Percentiles rank a stretch among this genome's conserved stretches.
Conservation (phyloP, 441 rosid species). For the Pelargonium myrrhifolium region DNA sequence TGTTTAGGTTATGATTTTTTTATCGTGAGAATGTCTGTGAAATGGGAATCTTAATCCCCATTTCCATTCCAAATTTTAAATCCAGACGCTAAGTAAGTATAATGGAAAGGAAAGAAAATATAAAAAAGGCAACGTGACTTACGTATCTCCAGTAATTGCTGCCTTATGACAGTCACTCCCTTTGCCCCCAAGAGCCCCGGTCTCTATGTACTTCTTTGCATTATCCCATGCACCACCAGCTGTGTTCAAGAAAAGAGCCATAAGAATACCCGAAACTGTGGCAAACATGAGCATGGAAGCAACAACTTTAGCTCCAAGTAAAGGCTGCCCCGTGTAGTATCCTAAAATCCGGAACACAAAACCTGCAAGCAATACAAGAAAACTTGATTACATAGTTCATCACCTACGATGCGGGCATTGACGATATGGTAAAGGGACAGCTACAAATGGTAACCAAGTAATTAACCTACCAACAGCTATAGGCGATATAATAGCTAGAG, state of each 20-base stretch:
- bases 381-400: too few species aligned
- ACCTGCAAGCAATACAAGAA: slow-evolving; percentile 37
- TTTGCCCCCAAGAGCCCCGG: slow-evolving; percentile 93
- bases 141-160: slow-evolving; percentile 95
- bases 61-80: too few species aligned
- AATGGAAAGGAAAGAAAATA: background rate
- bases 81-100: too few species aligned
- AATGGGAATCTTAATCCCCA: too few species aligned
- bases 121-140: slow-evolving; percentile 28
- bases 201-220: slow-evolving; percentile 90
- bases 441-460: background rate
- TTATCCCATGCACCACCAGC: slow-evolving; percentile 99
- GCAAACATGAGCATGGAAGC: slow-evolving; percentile 92
- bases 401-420: too few species aligned
- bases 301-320: slow-evolving; percentile 93
- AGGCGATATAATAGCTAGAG: slow-evolving; percentile 84
- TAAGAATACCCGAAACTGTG: slow-evolving; percentile 87
- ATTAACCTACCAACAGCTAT: slow-evolving; percentile 58
- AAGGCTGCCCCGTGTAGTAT: slow-evolving; percentile 80
- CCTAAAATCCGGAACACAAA: slow-evolving; percentile 80
- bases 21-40: too few species aligned
- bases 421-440: too few species aligned
- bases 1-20: too few species aligned
- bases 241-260: slow-evolving; percentile 97
- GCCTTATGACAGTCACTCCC: slow-evolving; percentile 97